A percentile compares a stretch with the other conserved stretches of the same genome.
These are phyloP conservation scores for Castanea sativa DNA, from an alignment of 306 rosid species.

Conservation along the genomic window DNA sequence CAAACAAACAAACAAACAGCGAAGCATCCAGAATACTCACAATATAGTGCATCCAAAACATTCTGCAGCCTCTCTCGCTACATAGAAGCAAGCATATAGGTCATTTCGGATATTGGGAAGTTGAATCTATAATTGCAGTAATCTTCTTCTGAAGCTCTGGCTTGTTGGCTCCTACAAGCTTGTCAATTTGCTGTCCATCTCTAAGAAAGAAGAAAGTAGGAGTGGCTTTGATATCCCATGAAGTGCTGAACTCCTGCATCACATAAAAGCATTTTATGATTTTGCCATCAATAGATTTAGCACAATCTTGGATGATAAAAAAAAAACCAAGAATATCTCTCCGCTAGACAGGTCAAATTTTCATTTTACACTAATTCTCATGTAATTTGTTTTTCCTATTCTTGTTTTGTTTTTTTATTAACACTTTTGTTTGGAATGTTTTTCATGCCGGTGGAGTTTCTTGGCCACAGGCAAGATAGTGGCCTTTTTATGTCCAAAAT, in stretches of 20 bases:
- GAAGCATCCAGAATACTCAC: constrained; percentile 15
- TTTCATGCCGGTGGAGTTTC: not conserved
- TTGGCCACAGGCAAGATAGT: not conserved
- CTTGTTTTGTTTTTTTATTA: not conserved
- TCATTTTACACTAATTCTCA: constrained; percentile 2
- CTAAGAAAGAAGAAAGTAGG: constrained; percentile 94
- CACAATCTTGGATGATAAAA: not conserved
- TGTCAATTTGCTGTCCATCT: constrained; percentile 83
- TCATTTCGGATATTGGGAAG: constrained; percentile 24
- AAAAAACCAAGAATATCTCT: not conserved
- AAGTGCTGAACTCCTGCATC: constrained; percentile 83
- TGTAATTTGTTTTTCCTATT: not conserved
- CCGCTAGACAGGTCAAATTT: not conserved
- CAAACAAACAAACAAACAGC: constrained; percentile 28
- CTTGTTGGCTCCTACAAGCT: constrained; percentile 97
- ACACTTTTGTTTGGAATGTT: constrained; percentile 1
- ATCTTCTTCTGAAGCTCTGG: constrained; percentile 82
- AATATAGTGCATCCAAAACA: constrained; percentile 14
- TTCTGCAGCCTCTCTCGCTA: not conserved
- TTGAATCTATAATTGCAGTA: constrained; percentile 51
- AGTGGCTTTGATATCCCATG: constrained; percentile 98
- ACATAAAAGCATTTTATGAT: constrained; percentile 14
- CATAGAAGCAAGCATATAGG: constrained; percentile 7
- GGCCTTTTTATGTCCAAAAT: not conserved
- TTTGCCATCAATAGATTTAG: constrained; percentile 7